Evolutionary conservation across 257 asterid genomes (phyloP), one percentile per base, ranked within the genome.

Genomic region (Euphrasia confusa): DNA sequence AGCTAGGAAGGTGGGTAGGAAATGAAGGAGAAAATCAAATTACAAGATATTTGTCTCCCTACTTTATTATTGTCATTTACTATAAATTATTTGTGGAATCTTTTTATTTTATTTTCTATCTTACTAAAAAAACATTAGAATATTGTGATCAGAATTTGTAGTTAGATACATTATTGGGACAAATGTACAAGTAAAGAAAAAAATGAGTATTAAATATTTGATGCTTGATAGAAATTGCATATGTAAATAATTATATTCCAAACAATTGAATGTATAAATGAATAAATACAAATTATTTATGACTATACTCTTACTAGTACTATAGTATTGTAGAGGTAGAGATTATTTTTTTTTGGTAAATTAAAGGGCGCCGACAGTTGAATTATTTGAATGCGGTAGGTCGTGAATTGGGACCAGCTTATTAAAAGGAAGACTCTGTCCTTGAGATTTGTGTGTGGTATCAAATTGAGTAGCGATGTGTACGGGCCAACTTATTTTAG

Each of bases 41-140:
- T 74, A 68, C 75, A 79, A 89, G 85, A 81, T 84, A 80, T 77
- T 81, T 89, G 95, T 78, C 92, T 80, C 80, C 85, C 66, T 3
- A 67, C 61, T 75, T 28, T 28, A 28, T 28, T 28, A 28, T 28
- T 28, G 32, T 28, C 32, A 28, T 28, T n/a, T n/a, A n/a, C n/a
- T 21, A 21, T 30, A 30, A 30, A 30, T 30, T 30, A 30, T 30
- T 30, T 30, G 33, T 30, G 33, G 33, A 4, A 30, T 30, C 45
- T 39, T 39, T 39, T 39, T 39, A 5, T 1, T 10, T 39, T 39
- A 6, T 1, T 37, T 37, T 3, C 7, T 37, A 4, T 10, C 7
- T 10, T 7, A 2, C 7, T 5, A 39, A 39, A 39, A 39, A 39
- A 7, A 39, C 45, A 39, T 30, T 21, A 21, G 24, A 21, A 21